Evolutionary conservation across 768 basidiomycete species (phyloP).

Genomic region (Panaeolus cyanescens): DNA sequence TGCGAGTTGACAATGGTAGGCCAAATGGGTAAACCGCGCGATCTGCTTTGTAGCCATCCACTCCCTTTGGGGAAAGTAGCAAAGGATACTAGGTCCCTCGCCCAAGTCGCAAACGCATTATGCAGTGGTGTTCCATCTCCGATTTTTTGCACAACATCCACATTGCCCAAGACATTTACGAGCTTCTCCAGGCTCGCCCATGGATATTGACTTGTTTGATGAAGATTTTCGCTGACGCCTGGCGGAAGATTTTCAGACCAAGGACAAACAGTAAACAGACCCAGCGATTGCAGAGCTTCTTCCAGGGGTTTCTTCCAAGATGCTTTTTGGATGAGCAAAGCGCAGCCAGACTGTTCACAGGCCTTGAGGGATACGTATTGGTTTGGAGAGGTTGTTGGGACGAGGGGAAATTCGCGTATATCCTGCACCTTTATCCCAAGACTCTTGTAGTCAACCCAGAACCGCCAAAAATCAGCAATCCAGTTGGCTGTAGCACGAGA

Average conservation of each 20-base stretch:
- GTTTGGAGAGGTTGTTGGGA: slow-evolving; percentile 26
- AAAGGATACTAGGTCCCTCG: neutral
- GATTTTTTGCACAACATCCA: neutral
- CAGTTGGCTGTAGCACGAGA: neutral
- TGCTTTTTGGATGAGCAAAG: slow-evolving; percentile 20
- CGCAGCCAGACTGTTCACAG: slow-evolving; percentile 22
- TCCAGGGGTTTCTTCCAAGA: slow-evolving; percentile 8
- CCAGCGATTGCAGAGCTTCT: slow-evolving; percentile 10
- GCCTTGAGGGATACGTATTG: slow-evolving; percentile 32
- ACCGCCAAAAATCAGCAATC: slow-evolving; percentile 31
- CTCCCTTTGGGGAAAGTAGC: neutral
- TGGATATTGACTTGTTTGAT: slow-evolving; percentile 11
- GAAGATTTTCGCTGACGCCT: slow-evolving; percentile 18
- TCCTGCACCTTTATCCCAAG: slow-evolving; percentile 11
- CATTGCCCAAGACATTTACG: neutral
- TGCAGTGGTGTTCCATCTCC: neutral
- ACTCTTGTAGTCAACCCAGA: slow-evolving; percentile 17
- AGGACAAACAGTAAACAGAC: slow-evolving; percentile 14
- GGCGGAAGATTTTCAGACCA: slow-evolving; percentile 17
- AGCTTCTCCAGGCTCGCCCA: neutral
- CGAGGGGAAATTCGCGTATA: slow-evolving; percentile 31
- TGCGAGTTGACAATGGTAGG: neutral
- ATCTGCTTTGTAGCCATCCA: neutral
- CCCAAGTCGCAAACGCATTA: neutral
- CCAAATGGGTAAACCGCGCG: neutral